Base-by-base conservation (phyloP, 1,139 yeast genomes). In the Pichia sp. region DNA sequence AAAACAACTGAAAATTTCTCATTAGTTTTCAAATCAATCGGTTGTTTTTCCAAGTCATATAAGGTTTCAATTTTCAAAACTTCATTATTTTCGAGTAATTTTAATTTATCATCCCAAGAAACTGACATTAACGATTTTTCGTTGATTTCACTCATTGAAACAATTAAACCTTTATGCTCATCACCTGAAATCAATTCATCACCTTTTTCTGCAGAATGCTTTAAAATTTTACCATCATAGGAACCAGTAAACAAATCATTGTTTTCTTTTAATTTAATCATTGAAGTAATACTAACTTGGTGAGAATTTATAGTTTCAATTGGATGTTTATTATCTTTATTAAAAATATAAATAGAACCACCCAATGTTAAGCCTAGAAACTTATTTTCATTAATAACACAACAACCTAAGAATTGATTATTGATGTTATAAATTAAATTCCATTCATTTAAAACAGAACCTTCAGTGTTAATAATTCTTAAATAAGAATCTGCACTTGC, bases 41-140 rank as follows among this genome's bases (percentile, higher is more conserved):
- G 96, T 63, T 88, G 96, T 4, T 68, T 66, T 1, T 67, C 61
- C 39, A 85, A 66, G 11, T 62, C 51, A 8, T 58, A 50, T 2
- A 50, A 28, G 11, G 55, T 55, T 3, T 53, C 50, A 10, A 59
- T 56, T n/a, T 37, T 29, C 4, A 33, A 35, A 16, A 52, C 44
- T 22, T 57, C 60, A 32, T 57, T 59, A 18, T n/a, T n/a, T n/a
- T 32, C 21, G 62, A 82, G 65, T 3, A 66, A 54, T 54, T 74
- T 76, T 38, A 88, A 55, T n/a, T 76, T 74, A 56, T 87, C 95
- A 60, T 91, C 98, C 97, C 97, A 89, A 1, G 89, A 94, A 24
- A 78, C 67, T 16, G 93, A 64, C 11, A 78, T 50, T 19, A 54
- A 55, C 10, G 34, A 22, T 8, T 52, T 60, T 20, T 57, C 54